These are phyloP conservation scores for Aspergillus melleus DNA, from an alignment of 2,329 filamentous ascomycete species.

Conservation along the genomic window DNA sequence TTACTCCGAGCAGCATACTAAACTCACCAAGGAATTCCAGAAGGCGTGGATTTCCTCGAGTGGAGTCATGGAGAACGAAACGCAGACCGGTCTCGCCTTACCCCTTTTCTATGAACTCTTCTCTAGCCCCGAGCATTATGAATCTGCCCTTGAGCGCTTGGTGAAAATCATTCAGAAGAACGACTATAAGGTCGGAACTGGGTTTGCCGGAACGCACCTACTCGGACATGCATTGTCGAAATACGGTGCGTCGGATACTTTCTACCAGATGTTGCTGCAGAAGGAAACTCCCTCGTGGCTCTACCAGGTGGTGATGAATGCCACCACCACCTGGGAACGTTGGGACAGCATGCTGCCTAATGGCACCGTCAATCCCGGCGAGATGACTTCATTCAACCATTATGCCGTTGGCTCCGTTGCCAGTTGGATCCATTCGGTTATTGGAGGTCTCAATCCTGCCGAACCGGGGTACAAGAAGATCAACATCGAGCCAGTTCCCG, in stretches of 20 bases:
- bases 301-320: conserved; percentile 40
- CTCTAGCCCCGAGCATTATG: neutral
- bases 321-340: conserved; percentile 44
- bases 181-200: conserved; percentile 31
- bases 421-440: conserved; percentile 37
- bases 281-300: conserved; percentile 29
- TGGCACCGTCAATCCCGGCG: conserved; percentile 37
- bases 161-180: conserved; percentile 8
- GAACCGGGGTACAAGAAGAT: conserved; percentile 35
- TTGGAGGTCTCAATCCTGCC: conserved; percentile 31
- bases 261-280: conserved; percentile 15
- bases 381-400: conserved; percentile 45
- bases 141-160: neutral
- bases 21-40: conserved; percentile 27
- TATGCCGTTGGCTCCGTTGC: conserved; percentile 42
- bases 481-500: conserved; percentile 29
- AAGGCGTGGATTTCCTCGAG: conserved; percentile 25
- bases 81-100: conserved; percentile 31
- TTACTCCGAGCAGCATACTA: conserved; percentile 5
- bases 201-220: conserved; percentile 30
- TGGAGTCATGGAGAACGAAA: conserved; percentile 27
- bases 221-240: conserved; percentile 26
- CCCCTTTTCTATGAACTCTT: conserved; percentile 31
- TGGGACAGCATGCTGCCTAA: conserved; percentile 42
- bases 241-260: conserved; percentile 5